phyloP scores from a whole-genome alignment of 139 green algal species.

The Pseudopediastrum boryanum region DNA sequence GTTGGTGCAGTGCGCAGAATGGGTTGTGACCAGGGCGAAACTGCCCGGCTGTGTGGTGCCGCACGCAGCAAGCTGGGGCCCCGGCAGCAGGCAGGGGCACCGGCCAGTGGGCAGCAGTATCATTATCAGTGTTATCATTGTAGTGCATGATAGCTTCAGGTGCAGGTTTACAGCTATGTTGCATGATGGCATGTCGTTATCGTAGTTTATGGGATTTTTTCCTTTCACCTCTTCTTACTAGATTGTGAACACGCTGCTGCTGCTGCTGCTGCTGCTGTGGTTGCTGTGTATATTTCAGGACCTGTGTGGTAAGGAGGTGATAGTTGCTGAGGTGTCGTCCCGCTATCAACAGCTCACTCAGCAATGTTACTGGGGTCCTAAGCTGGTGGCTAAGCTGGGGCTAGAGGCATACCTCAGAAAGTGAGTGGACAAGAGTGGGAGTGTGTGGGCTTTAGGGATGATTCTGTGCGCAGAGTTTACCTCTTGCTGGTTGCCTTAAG shows the following conservation, averaged over 20 bases:
- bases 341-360: neutral
- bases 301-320: neutral
- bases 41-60: too few relatives aligned
- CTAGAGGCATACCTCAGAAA: constrained; percentile 19
- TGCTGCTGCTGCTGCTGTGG: neutral
- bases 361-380: constrained; percentile 24
- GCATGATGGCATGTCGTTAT: too few relatives aligned
- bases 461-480: neutral
- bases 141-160: neutral
- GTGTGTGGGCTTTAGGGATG: neutral
- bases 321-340: neutral
- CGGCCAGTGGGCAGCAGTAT: neutral
- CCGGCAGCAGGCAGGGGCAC: neutral
- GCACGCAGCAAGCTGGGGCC: neutral
- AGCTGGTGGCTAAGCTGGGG: constrained; percentile 11
- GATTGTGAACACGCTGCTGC: neutral
- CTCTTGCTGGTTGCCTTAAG: neutral
- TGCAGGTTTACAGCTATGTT: neutral
- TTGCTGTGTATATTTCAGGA: neutral
- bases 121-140: neutral
- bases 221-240: too few relatives aligned
- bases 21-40: too few relatives aligned
- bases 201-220: too few relatives aligned
- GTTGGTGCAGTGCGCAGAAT: too few relatives aligned
- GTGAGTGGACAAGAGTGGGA: neutral